phyloP scores from a whole-genome alignment of 768 basidiomycete genomes.

The Hygrocybe coccinea region DNA sequence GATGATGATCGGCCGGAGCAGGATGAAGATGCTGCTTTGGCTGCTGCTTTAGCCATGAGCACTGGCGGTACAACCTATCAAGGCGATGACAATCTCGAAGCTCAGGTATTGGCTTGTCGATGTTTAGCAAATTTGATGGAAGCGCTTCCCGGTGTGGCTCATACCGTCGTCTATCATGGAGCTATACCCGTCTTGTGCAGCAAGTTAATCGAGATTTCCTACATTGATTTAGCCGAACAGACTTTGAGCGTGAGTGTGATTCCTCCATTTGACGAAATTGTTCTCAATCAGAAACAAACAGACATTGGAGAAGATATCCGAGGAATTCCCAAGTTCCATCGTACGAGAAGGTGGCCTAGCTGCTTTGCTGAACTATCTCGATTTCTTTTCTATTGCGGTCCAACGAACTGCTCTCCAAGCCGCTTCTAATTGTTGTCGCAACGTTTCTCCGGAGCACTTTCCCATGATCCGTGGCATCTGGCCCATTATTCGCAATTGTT shows the following conservation, averaged over 20 bases:
- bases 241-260: constrained; percentile 80
- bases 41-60: constrained; percentile 83
- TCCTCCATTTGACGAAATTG: constrained; percentile 13
- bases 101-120: constrained; percentile 92
- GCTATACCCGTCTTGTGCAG: constrained; percentile 96
- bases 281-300: constrained; percentile 27
- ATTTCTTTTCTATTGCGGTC: constrained; percentile 97
- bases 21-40: constrained; percentile 84
- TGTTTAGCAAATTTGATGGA: constrained; percentile 99
- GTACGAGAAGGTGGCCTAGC: constrained; percentile 93
- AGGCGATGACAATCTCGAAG: constrained; percentile 86
- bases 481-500: constrained; percentile 89
- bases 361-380: constrained; percentile 90
- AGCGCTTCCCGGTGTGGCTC: constrained; percentile 95
- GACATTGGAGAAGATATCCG: constrained; percentile 98
- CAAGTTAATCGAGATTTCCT: constrained; percentile 94
- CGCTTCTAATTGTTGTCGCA: constrained; percentile 94
- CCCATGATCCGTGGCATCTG: constrained; percentile 83
- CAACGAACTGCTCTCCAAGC: constrained; percentile 96
- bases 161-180: constrained; percentile 96
- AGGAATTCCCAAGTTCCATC: constrained; percentile 93
- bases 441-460: constrained; percentile 85
- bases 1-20: constrained; percentile 58
- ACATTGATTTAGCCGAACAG: constrained; percentile 97
- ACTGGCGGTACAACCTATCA: constrained; percentile 55